Evolutionary conservation across 495 filamentous ascomycete species (phyloP).

Genomic region (Trichoderma virens): DNA sequence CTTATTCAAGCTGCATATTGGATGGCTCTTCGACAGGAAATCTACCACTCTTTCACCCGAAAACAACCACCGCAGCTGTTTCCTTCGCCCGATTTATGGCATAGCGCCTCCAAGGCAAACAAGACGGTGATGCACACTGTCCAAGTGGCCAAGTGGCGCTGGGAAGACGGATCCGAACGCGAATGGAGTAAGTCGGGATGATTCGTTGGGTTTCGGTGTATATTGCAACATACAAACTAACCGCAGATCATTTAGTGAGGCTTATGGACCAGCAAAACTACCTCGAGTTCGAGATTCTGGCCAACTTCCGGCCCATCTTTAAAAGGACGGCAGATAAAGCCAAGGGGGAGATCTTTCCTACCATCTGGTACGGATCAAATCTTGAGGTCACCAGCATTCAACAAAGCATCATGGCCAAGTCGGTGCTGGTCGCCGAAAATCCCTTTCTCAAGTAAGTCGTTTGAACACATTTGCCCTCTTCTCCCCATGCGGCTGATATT

Average conservation of each 20-base stretch:
- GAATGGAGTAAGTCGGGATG: slow-evolving; percentile 4
- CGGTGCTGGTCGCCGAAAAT: slow-evolving; percentile 5
- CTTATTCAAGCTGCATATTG: neutral
- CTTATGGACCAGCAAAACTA: slow-evolving; percentile 3
- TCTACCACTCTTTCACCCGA: slow-evolving; percentile 3
- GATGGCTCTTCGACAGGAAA: slow-evolving; percentile 5
- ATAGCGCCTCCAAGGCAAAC: slow-evolving; percentile 7
- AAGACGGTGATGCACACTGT: slow-evolving; percentile 4
- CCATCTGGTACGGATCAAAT: slow-evolving; percentile 7
- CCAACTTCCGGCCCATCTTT: slow-evolving; percentile 7
- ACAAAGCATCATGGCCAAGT: slow-evolving; percentile 7
- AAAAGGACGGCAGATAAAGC: neutral
- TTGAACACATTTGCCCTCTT: no score
- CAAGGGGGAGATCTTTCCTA: slow-evolving; percentile 5
- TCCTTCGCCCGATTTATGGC: neutral
- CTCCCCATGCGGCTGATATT: neutral
- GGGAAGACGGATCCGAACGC: slow-evolving; percentile 3
- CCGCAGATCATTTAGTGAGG: neutral
- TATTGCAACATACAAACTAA: neutral
- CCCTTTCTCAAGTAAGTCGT: neutral
- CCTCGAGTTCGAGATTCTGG: slow-evolving; percentile 1
- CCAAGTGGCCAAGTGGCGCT: slow-evolving; percentile 6
- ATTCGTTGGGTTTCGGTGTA: neutral
- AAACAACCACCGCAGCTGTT: slow-evolving; percentile 5
- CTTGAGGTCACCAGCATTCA: slow-evolving; percentile 2